Evolutionary conservation across 805 yeast species (phyloP).

Genomic region (Priceomyces haplophilus): DNA sequence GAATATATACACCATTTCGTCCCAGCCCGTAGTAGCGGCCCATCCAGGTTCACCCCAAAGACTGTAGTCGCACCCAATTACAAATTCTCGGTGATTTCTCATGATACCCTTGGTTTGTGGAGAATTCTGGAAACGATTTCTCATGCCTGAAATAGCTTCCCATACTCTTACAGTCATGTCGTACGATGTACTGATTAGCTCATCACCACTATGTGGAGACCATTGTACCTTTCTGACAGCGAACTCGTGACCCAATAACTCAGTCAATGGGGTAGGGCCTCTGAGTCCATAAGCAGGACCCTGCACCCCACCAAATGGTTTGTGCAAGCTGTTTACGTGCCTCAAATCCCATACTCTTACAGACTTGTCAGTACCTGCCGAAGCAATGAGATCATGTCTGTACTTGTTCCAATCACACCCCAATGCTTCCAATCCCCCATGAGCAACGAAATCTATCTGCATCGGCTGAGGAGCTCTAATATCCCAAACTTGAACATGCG

Average conservation of each 20-base stretch:
- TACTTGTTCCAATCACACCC: constrained; percentile 91
- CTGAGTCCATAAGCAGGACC: constrained; percentile 41
- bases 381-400: constrained; percentile 71
- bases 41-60: constrained; percentile 96
- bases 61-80: constrained; percentile 91
- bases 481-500: constrained; percentile 81
- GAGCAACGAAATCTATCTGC: constrained; percentile 62
- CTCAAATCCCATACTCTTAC: constrained; percentile 87
- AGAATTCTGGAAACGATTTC: constrained; percentile 43
- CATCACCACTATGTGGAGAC: constrained; percentile 83
- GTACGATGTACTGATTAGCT: constrained; percentile 73
- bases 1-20: constrained; percentile 91
- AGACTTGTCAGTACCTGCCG: constrained; percentile 88
- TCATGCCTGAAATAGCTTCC: constrained; percentile 66
- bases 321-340: constrained; percentile 48
- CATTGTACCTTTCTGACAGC: constrained; percentile 81
- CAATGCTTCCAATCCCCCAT: constrained; percentile 76
- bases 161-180: constrained; percentile 92
- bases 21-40: constrained; percentile 96
- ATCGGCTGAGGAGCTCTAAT: constrained; percentile 63
- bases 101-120: constrained; percentile 58
- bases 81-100: constrained; percentile 79
- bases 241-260: constrained; percentile 80
- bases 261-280: constrained; percentile 71
- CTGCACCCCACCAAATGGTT: constrained; percentile 14